Evolutionary conservation across 2,329 filamentous ascomycete genomes (phyloP).

Genomic region (Neonectria coccinea): DNA sequence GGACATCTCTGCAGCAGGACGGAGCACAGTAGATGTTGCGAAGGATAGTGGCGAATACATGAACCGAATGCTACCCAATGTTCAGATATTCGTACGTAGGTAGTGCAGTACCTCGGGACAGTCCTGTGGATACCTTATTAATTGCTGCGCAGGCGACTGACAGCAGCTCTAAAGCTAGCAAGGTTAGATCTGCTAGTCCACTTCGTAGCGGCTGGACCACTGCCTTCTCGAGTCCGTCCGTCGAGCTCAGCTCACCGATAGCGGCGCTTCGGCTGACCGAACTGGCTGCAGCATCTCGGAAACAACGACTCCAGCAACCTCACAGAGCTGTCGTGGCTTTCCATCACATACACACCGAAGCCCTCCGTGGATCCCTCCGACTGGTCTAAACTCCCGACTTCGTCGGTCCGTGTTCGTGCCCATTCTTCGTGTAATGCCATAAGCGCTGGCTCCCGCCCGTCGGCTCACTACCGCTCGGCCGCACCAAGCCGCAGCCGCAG

Average conservation of each 20-base stretch:
- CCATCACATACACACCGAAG: constrained; percentile 1
- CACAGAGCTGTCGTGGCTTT: constrained; percentile 1
- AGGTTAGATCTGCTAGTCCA: no score
- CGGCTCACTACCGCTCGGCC: constrained; percentile 29
- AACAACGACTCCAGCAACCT: constrained; percentile 1
- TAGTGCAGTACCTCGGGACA: neutral
- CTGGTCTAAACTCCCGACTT: neutral
- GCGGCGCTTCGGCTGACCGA: constrained; percentile 21
- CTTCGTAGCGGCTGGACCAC: neutral
- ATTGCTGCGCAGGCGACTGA: neutral
- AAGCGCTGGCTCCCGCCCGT: constrained; percentile 26
- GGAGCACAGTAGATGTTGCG: neutral
- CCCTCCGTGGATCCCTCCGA: neutral
- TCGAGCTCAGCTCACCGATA: constrained; percentile 16
- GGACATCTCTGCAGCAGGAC: neutral
- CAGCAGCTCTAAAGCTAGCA: neutral
- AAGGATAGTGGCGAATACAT: constrained; percentile 1
- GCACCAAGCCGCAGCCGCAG: constrained; percentile 32
- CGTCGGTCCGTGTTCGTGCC: neutral
- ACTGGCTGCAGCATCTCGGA: neutral
- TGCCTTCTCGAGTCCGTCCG: neutral
- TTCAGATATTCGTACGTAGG: neutral
- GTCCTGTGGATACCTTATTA: neutral
- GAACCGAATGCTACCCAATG: neutral
- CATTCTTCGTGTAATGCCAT: constrained; percentile 23